Conservation (phyloP, 129 eudicot species). For the Sambucus nigra region DNA sequence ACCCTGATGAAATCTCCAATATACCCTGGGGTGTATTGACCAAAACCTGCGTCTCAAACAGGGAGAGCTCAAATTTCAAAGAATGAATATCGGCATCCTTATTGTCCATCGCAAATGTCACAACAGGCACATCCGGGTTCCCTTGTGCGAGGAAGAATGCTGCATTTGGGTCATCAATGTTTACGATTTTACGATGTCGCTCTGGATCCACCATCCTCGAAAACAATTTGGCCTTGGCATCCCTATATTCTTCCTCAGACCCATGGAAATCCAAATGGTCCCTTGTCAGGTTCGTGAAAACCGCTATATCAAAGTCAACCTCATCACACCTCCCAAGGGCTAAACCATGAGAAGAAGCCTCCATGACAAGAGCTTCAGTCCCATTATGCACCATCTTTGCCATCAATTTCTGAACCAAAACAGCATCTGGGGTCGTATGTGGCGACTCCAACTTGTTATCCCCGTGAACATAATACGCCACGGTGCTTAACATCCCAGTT, state of each 20-base stretch:
- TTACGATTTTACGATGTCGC: slow-evolving; percentile 82
- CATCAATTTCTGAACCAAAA: slow-evolving; percentile 77
- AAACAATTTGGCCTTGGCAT: slow-evolving; percentile 64
- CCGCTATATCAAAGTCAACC: slow-evolving; percentile 86
- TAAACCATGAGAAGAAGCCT: slow-evolving; percentile 67
- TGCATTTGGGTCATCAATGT: slow-evolving; percentile 86
- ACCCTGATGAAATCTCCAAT: slow-evolving; percentile 89
- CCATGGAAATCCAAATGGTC: slow-evolving; percentile 54
- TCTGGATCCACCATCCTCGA: slow-evolving; percentile 82
- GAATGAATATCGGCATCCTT: slow-evolving; percentile 87
- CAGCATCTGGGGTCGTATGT: slow-evolving; percentile 48
- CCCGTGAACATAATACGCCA: slow-evolving; percentile 66
- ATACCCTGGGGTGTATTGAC: slow-evolving; percentile 93
- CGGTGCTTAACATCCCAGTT: slow-evolving; percentile 84
- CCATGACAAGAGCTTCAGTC: slow-evolving; percentile 91
- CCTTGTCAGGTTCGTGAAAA: slow-evolving; percentile 58
- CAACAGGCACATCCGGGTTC: slow-evolving; percentile 77
- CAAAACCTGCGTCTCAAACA: slow-evolving; percentile 94
- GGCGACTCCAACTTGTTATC: slow-evolving; percentile 69
- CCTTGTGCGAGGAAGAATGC: slow-evolving; percentile 70
- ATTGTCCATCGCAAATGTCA: slow-evolving; percentile 80
- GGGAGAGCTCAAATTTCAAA: slow-evolving; percentile 77
- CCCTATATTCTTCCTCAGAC: slow-evolving; percentile 59
- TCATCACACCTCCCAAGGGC: slow-evolving; percentile 73
- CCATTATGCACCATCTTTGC: slow-evolving; percentile 96